Evolutionary conservation across 2,329 filamentous ascomycete species (phyloP).

Genomic region (Aspergillus sergii): DNA sequence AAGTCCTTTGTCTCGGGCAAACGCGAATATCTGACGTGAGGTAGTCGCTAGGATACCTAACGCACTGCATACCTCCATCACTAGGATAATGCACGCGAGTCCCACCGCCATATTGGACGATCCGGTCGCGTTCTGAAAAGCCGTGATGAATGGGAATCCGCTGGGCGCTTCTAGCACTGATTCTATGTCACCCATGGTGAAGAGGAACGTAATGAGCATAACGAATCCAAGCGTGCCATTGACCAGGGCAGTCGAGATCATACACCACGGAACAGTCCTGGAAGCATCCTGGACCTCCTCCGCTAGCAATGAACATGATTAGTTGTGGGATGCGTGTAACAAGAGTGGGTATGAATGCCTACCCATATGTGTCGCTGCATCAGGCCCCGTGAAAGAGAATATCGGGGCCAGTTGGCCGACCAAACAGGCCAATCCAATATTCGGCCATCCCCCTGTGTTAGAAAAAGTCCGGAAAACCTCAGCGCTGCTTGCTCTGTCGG

Average conservation of each 20-base stretch:
- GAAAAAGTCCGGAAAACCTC: slow-evolving; percentile 26
- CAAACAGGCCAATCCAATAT: slow-evolving; percentile 39
- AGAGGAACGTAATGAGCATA: slow-evolving; percentile 48
- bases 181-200: slow-evolving; percentile 45
- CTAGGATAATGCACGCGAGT: background rate
- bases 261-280: slow-evolving; percentile 50
- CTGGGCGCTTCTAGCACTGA: slow-evolving; percentile 44
- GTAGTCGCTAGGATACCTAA: slow-evolving; percentile 34
- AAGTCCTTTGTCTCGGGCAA: slow-evolving; percentile 45
- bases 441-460: slow-evolving; percentile 40
- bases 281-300: slow-evolving; percentile 55
- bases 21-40: slow-evolving; percentile 44
- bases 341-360: slow-evolving; percentile 5
- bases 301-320: slow-evolving; percentile 34
- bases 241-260: slow-evolving; percentile 51
- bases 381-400: slow-evolving; percentile 32
- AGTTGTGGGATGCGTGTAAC: background rate
- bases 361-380: slow-evolving; percentile 38
- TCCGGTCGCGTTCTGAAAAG: background rate
- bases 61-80: slow-evolving; percentile 13
- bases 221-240: slow-evolving; percentile 52
- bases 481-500: slow-evolving; percentile 28
- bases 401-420: slow-evolving; percentile 35
- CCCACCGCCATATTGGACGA: background rate
- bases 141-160: slow-evolving; percentile 49